Base-by-base conservation (phyloP, 2,329 filamentous ascomycete species). In the Ceratocystis albifundus region DNA sequence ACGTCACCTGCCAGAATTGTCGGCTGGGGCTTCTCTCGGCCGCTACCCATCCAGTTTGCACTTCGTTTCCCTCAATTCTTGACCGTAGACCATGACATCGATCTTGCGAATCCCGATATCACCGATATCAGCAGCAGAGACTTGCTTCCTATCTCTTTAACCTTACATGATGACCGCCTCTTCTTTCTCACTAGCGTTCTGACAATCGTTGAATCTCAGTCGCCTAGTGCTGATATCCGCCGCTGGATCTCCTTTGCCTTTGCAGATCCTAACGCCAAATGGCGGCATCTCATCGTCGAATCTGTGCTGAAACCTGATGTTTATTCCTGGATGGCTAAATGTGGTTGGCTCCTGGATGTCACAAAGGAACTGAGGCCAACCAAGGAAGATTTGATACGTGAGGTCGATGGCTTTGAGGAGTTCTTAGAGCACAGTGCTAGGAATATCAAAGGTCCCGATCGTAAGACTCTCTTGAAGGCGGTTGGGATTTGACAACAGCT, bases 131-230 rank as follows among this genome's bases (percentile, higher is more conserved):
- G 59, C 7, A 32, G 10, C 30, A 36, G 25, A n/a, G 53, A 25
- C 41, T 22, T 48, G 41, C 64, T 61, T 17, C 6, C 36, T 8
- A 48, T 62, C 20, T 45, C 65, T 15, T 12, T 48, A 15, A 66
- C 61, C 46, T 22, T 55, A 2, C 61, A 32, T 25, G 45, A 55
- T 57, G 62, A 67, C 46, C 62, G 66, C 41, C 15, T 62, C 20
- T 67, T 67, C 45, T 67, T 88, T 17, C 82, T 96, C 72, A 91
- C 88, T 66, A 96, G 92, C 2, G 88, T 91, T 4, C 80, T 96
- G 71, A 95, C 89, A 76, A 95, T 96, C 76, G 95, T 96, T 72
- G 93, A 96, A 69, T 63, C 57, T 6, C 66, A 67, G 25, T 61
- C 62, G 0, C 55, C 66, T 4, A 32, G 44, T 10, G 32, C 62